These are phyloP conservation scores for Lactarius hengduanensis DNA, from an alignment of 768 basidiomycete species.

Conservation along the genomic window DNA sequence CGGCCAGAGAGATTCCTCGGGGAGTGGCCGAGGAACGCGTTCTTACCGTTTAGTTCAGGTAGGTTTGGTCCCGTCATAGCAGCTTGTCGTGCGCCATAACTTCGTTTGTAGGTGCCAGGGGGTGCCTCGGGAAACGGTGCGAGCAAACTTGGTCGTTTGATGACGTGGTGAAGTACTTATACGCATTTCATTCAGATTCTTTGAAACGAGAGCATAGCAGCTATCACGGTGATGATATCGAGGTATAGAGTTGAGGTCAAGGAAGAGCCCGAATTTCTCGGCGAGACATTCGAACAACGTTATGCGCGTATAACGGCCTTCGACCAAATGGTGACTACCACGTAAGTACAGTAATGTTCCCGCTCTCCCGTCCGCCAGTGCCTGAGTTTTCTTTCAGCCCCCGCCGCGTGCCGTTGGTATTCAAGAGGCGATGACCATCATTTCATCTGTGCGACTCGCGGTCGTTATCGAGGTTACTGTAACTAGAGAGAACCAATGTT, in stretches of 20 bases:
- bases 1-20: constrained; percentile 39
- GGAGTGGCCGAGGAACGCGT: constrained; percentile 37
- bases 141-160: neutral
- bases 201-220: constrained; percentile 50
- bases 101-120: constrained; percentile 21
- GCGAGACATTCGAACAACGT: constrained; percentile 46
- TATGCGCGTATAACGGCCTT: constrained; percentile 32
- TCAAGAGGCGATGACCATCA: constrained; percentile 22
- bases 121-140: constrained; percentile 30
- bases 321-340: neutral
- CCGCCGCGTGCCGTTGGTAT: constrained; percentile 27
- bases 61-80: neutral
- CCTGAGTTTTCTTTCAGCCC: constrained; percentile 17
- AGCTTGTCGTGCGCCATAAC: neutral
- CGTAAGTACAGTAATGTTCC: neutral
- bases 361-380: neutral
- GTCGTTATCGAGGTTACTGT: no score
- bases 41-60: constrained; percentile 36
- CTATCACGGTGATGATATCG: constrained; percentile 46
- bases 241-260: constrained; percentile 48
- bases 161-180: neutral
- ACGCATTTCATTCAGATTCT: constrained; percentile 38
- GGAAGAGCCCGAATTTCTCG: constrained; percentile 47
- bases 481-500: neutral
- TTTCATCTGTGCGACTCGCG: neutral